phyloP scores from a whole-genome alignment of 805 yeast genomes.

The Schwanniomyces polymorphus region DNA sequence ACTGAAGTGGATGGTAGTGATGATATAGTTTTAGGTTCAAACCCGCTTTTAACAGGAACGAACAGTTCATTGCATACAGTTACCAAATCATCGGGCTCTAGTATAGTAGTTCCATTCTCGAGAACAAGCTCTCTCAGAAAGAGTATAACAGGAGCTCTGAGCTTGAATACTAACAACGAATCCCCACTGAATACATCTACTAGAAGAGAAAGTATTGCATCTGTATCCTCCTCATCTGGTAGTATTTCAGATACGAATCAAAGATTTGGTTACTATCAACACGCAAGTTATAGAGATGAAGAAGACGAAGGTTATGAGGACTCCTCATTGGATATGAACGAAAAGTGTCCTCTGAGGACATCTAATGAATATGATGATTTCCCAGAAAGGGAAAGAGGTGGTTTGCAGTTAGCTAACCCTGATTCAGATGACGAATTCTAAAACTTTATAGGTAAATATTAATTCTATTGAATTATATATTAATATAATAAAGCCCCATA shows the following conservation, averaged over 20 bases:
- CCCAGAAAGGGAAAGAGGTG: slow-evolving; percentile 33
- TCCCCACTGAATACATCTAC: slow-evolving; percentile 10
- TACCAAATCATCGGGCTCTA: slow-evolving; percentile 9
- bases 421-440: slow-evolving; percentile 30
- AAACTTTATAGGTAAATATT: neutral
- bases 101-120: slow-evolving; percentile 11
- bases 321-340: slow-evolving; percentile 9
- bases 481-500: neutral
- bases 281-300: slow-evolving; percentile 34
- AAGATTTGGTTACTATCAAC: slow-evolving; percentile 37
- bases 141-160: slow-evolving; percentile 25
- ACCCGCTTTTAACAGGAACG: slow-evolving; percentile 7
- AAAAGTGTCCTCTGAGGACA: neutral
- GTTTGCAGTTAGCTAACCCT: slow-evolving; percentile 59
- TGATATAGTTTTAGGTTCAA: slow-evolving; percentile 10
- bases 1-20: slow-evolving; percentile 74
- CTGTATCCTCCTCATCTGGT: slow-evolving; percentile 28
- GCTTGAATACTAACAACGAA: slow-evolving; percentile 11
- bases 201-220: slow-evolving; percentile 14
- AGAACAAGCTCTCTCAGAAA: slow-evolving; percentile 29
- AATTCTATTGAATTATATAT: too few relatives aligned
- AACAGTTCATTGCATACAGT: slow-evolving; percentile 9
- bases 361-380: slow-evolving; percentile 21
- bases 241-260: slow-evolving; percentile 24
- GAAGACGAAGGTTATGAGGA: slow-evolving; percentile 21